Evolutionary conservation across 345 rosid species (phyloP), one percentile per base, ranked within the genome.

Genomic region (Excoecaria agallocha): DNA sequence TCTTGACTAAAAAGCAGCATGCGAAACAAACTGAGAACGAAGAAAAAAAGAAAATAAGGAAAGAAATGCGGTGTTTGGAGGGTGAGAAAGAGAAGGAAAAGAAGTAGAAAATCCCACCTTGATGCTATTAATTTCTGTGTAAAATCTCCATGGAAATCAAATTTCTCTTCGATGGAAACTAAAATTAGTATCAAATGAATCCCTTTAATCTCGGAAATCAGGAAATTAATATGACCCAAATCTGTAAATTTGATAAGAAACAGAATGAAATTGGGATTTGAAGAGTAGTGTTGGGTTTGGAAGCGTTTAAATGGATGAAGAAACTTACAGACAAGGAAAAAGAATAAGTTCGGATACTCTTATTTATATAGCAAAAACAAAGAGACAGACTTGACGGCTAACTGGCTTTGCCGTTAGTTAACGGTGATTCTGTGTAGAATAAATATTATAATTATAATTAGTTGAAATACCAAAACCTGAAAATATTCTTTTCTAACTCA

Each of bases 401-500:
- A 82, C 75, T 76, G 55, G 15, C 24, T 38, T 50, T 19, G 73
- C 82, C 89, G 90, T 89, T 81, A 84, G 7, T 4, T 81, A 79
- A 90, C 96, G 87, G 91, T 61, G 80, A 73, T 69, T 13, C 8
- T 19, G 8, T 1, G 8, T 41, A 0, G 12, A 24, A 3, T 20
- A 6, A 22, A 22, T 22, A 1, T 58, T 20, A 4, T n/a, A 58
- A 25, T 8, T 58, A 5, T 59, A 24, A 22, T 59, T 59, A n/a
- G n/a, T n/a, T n/a, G n/a, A n/a, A n/a, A n/a, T n/a, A n/a, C n/a
- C n/a, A n/a, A n/a, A n/a, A n/a, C n/a, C n/a, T n/a, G n/a, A n/a
- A n/a, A n/a, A n/a, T n/a, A n/a, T n/a, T n/a, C n/a, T n/a, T 25
- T 8, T 59, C 5, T 15, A 4, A 25, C 19, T 0, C n/a, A 45